Conservation (phyloP, 192 early-diverging fungal genomes). For the Gryganskiella cystojenkinii region DNA sequence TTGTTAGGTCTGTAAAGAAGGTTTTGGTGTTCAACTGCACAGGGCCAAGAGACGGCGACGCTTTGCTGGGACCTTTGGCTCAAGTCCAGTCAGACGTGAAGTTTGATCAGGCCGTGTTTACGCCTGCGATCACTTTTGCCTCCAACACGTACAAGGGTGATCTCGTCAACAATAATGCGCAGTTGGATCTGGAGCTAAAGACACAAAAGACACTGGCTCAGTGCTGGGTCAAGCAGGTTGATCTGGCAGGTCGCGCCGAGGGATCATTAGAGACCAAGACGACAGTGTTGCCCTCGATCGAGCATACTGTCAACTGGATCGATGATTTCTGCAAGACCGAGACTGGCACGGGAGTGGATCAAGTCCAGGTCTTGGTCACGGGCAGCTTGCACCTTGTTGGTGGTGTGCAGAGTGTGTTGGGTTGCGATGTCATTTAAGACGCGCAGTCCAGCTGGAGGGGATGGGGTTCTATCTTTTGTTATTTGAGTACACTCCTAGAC, state of each 20-base stretch:
- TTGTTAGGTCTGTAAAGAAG: constrained; percentile 48
- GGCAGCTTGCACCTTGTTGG: constrained; percentile 96
- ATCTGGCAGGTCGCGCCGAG: constrained; percentile 7
- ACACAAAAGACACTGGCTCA: constrained; percentile 71
- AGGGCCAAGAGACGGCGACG: constrained; percentile 71
- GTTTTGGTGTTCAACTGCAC: constrained; percentile 93
- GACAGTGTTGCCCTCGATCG: constrained; percentile 65
- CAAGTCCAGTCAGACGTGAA: constrained; percentile 48
- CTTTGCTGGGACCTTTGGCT: constrained; percentile 76
- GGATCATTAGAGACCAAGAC: constrained; percentile 8
- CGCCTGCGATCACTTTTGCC: constrained; percentile 72
- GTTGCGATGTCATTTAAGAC: constrained; percentile 59
- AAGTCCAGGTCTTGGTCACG: constrained; percentile 81
- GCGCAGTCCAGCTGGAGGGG: too few relatives aligned
- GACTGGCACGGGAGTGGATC: constrained; percentile 13
- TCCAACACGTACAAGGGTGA: constrained; percentile 62
- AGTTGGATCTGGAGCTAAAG: constrained; percentile 64
- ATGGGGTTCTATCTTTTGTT: too few relatives aligned
- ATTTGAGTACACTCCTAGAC: too few relatives aligned
- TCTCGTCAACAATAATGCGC: constrained; percentile 76
- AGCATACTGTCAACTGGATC: constrained; percentile 73
- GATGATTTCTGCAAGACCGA: constrained; percentile 31
- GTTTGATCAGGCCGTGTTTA: constrained; percentile 82
- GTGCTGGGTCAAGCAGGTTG: constrained; percentile 59
- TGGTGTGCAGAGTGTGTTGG: constrained; percentile 78